Evolutionary conservation across 768 basidiomycete species (phyloP).

Genomic region (Suillus plorans): DNA sequence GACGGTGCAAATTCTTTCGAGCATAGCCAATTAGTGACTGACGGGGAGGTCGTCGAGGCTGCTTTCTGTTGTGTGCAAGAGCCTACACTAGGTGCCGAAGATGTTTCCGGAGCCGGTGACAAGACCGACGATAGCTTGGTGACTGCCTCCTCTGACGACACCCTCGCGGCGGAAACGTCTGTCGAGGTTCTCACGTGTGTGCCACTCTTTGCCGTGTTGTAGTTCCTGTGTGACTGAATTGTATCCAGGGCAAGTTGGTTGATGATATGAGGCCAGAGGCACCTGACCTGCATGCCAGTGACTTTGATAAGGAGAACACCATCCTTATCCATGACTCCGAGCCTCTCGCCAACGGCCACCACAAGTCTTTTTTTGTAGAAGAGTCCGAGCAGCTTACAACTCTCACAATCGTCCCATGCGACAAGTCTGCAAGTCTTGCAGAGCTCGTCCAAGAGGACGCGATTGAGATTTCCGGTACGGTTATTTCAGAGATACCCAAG

Average conservation of each 20-base stretch:
- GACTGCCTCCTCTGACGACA: not conserved
- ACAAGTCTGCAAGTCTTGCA: not conserved
- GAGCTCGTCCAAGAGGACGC: conserved; percentile 3
- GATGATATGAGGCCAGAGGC: not conserved
- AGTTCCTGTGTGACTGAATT: not conserved
- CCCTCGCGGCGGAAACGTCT: not conserved
- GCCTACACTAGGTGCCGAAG: not conserved
- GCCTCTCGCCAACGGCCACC: not conserved
- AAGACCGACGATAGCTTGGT: conserved; percentile 1
- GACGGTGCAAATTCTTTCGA: not conserved
- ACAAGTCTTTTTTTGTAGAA: not conserved
- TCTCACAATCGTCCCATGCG: not conserved
- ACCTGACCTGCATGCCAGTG: not conserved
- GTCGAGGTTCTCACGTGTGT: conserved; percentile 2
- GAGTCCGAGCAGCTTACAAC: not conserved
- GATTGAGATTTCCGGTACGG: not conserved
- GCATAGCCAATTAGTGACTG: not conserved
- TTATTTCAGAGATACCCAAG: not conserved
- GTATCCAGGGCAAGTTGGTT: conserved; percentile 2
- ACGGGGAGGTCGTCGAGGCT: not conserved
- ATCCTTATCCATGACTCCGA: not conserved
- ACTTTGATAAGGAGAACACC: conserved; percentile 4
- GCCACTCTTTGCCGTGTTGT: not conserved
- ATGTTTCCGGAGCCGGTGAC: not conserved
- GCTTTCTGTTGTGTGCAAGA: not conserved